Evolutionary conservation across 768 basidiomycete species (phyloP), one percentile per base, ranked within the genome.

Genomic region (Serendipita vermifera): DNA sequence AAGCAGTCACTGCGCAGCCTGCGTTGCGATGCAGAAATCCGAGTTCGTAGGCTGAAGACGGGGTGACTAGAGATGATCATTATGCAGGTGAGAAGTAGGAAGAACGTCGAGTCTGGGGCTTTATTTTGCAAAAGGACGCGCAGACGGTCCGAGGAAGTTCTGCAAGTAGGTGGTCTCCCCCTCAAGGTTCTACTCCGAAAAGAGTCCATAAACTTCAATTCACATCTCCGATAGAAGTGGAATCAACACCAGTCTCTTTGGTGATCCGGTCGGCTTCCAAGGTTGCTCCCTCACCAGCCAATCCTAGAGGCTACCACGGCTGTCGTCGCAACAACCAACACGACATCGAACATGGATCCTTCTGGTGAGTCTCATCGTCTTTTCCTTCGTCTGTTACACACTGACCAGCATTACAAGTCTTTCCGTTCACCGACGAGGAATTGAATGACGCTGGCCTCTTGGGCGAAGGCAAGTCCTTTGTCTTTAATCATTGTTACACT

Each of bases 391-490:
- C 20, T 57, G 38, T 39, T 39, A n/a, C 46, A 39, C 20, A 15
- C 15, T 15, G 11, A 13, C 38, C 17, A 17, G 14, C 58, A 6
- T 61, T 57, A 24, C 62, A 64, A 55, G 61, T 63, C 40, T 57
- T 63, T 58, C 57, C 65, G 29, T 56, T 65, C 22, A 66, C 35
- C 56, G 58, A 66, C 24, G 60, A 38, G 35, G 63, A 64, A 57
- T 57, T 65, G 40, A 56, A 20, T 48, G 33, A 51, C 29, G 60
- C 60, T 46, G 63, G 58, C 24, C 64, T 65, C 59, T 56, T 62
- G 38, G 64, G 62, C 46, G 55, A 61, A 40, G 61, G 67, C 58
- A 62, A 65, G 64, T 55, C 57, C 46, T 55, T 64, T 61, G 20
- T 55, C 62, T 63, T 55, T 61, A n/a, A n/a, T 65, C 53, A 39